Base-by-base conservation (phyloP, 768 basidiomycete genomes). In the Suillus spraguei region DNA sequence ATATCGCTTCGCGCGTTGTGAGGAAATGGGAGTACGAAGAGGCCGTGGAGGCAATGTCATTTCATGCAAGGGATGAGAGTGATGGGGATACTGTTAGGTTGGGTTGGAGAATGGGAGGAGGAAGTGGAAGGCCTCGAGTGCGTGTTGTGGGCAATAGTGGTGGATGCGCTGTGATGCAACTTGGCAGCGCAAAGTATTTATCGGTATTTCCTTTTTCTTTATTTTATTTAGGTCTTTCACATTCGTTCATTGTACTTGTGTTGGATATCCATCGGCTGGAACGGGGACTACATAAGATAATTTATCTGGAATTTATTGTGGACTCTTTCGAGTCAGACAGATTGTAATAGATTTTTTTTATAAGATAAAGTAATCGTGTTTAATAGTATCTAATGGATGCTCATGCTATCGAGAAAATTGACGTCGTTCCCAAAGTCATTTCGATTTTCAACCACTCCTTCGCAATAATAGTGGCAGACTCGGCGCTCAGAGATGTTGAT, bases 21-120 rank as follows among this genome's bases (percentile, higher is more conserved):
- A 69, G 71, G 65, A 77, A 82, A 64, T 88, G 86, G 86, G 91
- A 88, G 69, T 85, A 85, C 69, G 88, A 91, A 61, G 90, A 89
- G 61, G 77, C 77, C 16, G 62, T 81, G 13, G 86, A 87, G 36
- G 79, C 80, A 35, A 71, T 79, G 61, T 74, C 77, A n/a, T 53
- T 82, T 65, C 79, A 76, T 60, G 66, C 80, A 38, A 74, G 71
- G 24, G 84, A 80, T 41, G 73, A 73, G 36, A 78, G 73, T 65
- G 60, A 59, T 16, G 63, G 64, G 5, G 77, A 78, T 16, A 81
- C 79, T 13, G 78, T 86, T 17, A 66, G 73, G 6, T 71, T 83
- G 14, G 76, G 72, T 46, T 71, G 47, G 55, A 64, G 32, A 60
- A 67, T 60, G 52, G 54, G 2, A 68, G 56, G 53, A 60, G 67